Evolutionary conservation across 2,329 filamentous ascomycete genomes (phyloP).

Genomic region (Phaeoacremonium minimum): DNA sequence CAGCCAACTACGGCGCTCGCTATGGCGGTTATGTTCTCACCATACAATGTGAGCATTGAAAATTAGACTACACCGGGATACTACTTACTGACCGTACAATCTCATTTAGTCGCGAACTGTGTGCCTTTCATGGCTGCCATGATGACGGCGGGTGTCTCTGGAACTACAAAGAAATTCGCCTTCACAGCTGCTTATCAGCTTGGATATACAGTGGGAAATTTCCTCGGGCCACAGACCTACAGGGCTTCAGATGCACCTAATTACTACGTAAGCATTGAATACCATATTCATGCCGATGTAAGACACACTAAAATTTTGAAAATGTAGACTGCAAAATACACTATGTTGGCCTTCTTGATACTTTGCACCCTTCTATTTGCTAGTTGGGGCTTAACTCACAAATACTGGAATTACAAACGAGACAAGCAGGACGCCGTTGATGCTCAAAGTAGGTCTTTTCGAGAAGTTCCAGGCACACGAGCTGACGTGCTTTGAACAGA

Average conservation of each 20-base stretch:
- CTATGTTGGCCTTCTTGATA: constrained; percentile 1
- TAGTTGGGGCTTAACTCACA: constrained; percentile 1
- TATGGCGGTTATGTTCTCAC: constrained; percentile 3
- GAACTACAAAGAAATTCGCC: constrained; percentile 3
- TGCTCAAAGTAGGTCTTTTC: not conserved
- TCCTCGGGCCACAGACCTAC: not conserved
- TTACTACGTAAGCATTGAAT: constrained; percentile 1
- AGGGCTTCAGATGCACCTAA: not conserved
- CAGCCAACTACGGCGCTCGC: not conserved
- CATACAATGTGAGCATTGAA: not conserved
- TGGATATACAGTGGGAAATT: constrained; percentile 1
- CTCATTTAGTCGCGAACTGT: not conserved
- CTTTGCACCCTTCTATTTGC: not conserved
- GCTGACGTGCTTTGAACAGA: not conserved
- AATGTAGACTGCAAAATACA: constrained; percentile 1
- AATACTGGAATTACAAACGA: constrained; percentile 1
- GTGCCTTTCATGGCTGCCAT: constrained; percentile 16
- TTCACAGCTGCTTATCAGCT: constrained; percentile 1
- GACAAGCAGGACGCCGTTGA: not conserved
- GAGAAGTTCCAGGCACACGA: not conserved
- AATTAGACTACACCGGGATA: not conserved
- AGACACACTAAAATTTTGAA: too few species aligned
- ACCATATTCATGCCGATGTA: too few species aligned
- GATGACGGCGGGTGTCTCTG: not conserved
- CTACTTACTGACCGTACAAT: not conserved